Base-by-base conservation (phyloP, 352 stramenopile species). In the Phytophthora sojae region DNA sequence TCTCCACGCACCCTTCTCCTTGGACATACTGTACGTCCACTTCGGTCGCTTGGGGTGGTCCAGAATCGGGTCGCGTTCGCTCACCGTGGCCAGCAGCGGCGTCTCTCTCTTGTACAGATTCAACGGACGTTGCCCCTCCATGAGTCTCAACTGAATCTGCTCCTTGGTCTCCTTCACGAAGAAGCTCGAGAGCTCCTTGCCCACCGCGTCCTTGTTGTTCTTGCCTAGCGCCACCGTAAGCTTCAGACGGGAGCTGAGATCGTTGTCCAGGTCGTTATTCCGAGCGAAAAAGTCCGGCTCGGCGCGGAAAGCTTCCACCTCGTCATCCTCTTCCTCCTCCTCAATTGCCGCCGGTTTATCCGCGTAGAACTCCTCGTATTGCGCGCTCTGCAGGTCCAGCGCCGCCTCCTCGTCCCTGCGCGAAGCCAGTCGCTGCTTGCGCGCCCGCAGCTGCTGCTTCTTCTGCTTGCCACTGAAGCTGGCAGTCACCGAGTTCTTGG, bases 401-500 rank as follows among this genome's bases (percentile, higher is more conserved):
- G 79, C 70, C 9, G 78, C 84, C 23, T 79, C 79, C 50, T 93
- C 79, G 17, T 92, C 83, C 61, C 80, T 84, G 53, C 88, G 88
- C 29, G 74, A 81, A 30, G 83, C 80, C 29, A 96, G 57, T 4
- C 88, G 86, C 82, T 93, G 85, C 76, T 96, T 96, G 65, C 86
- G 88, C 12, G 86, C 86, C 23, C 88, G 88, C 50, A 96, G 74
- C 72, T 96, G 88, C 65, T 89, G 77, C 66, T 93, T 96, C 73
- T 96, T 96, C 73, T 96, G 85, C 71, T 96, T 96, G 69, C 88
- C 88, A 55, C 88, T 96, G 60, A 96, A 96, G 47, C 80, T 91
- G 57, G 77, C 75, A 50, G 77, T 82, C 32, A 61, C 67, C 0
- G 81, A 86, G 1, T 75, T 86, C 64, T 90, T 91, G 17, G 72